phyloP scores from a whole-genome alignment of 2,329 filamentous ascomycete genomes.

The Botrytis elliptica region DNA sequence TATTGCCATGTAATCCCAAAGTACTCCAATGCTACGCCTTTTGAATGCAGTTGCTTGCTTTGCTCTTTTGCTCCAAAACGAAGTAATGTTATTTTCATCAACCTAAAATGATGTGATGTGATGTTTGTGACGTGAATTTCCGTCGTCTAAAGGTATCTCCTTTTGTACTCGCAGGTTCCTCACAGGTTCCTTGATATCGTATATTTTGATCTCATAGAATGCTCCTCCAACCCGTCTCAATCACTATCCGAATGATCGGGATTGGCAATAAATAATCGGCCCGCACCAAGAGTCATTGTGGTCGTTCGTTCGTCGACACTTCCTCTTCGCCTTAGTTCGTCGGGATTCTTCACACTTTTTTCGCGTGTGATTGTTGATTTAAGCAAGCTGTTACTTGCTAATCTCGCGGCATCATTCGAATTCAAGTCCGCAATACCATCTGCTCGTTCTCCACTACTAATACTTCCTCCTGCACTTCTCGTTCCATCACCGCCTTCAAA shows the following conservation, averaged over 20 bases:
- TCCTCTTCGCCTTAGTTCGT: slow-evolving; percentile 72
- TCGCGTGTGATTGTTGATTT: slow-evolving; percentile 59
- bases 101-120: neutral
- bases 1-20: slow-evolving; percentile 22
- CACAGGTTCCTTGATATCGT: neutral
- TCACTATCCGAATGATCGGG: slow-evolving; percentile 54
- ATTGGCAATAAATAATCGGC: slow-evolving; percentile 81
- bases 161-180: slow-evolving; percentile 1
- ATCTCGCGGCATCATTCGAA: slow-evolving; percentile 44
- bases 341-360: slow-evolving; percentile 65
- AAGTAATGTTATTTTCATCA: slow-evolving; percentile 1
- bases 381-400: slow-evolving; percentile 59
- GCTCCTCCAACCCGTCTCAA: slow-evolving; percentile 21
- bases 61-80: slow-evolving; percentile 8
- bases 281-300: slow-evolving; percentile 63
- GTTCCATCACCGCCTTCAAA: slow-evolving; percentile 34
- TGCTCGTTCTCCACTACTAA: slow-evolving; percentile 50
- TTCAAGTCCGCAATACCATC: slow-evolving; percentile 58
- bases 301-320: slow-evolving; percentile 79
- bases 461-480: slow-evolving; percentile 34
- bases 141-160: slow-evolving; percentile 25
- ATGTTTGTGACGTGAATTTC: slow-evolving; percentile 11
- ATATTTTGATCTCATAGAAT: neutral
- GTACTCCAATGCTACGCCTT: slow-evolving; percentile 18
- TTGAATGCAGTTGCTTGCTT: slow-evolving; percentile 16